Evolutionary conservation across 345 rosid genomes (phyloP).

Genomic region (Geranium brycei): DNA sequence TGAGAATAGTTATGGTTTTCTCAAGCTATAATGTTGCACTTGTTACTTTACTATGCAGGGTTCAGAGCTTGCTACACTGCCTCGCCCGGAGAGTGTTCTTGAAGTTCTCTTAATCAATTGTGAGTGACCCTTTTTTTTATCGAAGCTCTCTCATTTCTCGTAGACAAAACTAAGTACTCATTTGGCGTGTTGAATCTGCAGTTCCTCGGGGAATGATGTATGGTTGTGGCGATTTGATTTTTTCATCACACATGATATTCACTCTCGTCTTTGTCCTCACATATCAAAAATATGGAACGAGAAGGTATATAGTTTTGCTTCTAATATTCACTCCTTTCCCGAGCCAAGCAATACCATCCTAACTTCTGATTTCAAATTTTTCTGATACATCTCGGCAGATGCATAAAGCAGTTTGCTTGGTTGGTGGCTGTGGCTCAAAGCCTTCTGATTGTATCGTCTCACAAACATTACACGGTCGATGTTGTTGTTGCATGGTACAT

Average conservation of each 20-base stretch:
- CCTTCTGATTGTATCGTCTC: slow-evolving; percentile 79
- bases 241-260: slow-evolving; percentile 98
- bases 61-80: slow-evolving; percentile 69
- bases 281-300: slow-evolving; percentile 88
- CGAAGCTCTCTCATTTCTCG: neutral
- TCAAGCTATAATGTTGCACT: neutral
- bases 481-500: slow-evolving; percentile 88
- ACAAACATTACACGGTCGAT: slow-evolving; percentile 95
- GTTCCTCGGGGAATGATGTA: slow-evolving; percentile 84
- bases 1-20: neutral
- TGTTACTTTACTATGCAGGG: slow-evolving; percentile 37
- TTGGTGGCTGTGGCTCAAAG: slow-evolving; percentile 65
- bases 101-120: slow-evolving; percentile 74
- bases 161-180: slow-evolving; percentile 4
- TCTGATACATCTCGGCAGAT: slow-evolving; percentile 25
- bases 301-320: slow-evolving; percentile 39
- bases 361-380: too few species aligned
- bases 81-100: slow-evolving; percentile 50
- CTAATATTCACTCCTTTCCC: neutral
- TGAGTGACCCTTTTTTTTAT: slow-evolving; percentile 21
- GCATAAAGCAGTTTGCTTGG: slow-evolving; percentile 80
- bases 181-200: slow-evolving; percentile 29
- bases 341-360: too few species aligned
- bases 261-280: slow-evolving; percentile 82
- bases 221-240: slow-evolving; percentile 97